Base-by-base conservation (phyloP, 306 rosid genomes). In the Gillenia trifoliata region DNA sequence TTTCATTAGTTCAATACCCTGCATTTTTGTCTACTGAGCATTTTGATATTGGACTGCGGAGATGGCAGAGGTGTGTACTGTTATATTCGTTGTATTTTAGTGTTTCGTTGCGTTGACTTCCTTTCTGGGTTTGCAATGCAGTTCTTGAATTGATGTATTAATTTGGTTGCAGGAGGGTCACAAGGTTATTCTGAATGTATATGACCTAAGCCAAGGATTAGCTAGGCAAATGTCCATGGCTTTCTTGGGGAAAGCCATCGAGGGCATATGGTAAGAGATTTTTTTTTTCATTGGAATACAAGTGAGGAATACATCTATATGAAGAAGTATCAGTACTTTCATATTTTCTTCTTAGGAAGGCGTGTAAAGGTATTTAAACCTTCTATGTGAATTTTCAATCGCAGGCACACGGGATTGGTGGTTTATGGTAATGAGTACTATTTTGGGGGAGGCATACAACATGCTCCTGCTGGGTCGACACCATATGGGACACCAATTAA, bases 371-470 rank as follows among this genome's bases (percentile, higher is more conserved):
- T 20, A 47, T 38, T 30, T 15, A 20, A 33, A n/a, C 30, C 9
- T 29, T 45, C 3, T 15, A 9, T 36, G 0, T 64, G 6, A 3
- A 12, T 67, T 78, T 52, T 72, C 66, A 47, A 29, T 64, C 2
- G 20, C 81, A 94, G 99, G 99, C 99, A 94, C 71, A 94, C 99
- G 0, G 99, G 99, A 81, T 57, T 94, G 5, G 96, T 86, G 40
- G 98, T 95, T 69, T 95, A 90, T 81, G 97, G 93, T 26, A 83
- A 84, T 6, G 99, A 92, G 85, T 95, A 95, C 45, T 95, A 77
- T 84, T 95, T 92, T 85, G 99, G 99, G 45, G 99, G 96, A 28
- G 98, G 99, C 69, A 88, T 95, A 49, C 99, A 95, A 40, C 93
- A 86, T 36, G 78, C 72, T 70, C 76, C 85, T 13, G 90, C 93